Conservation (phyloP, 306 rosid genomes). For the Carpinus fangiana region DNA sequence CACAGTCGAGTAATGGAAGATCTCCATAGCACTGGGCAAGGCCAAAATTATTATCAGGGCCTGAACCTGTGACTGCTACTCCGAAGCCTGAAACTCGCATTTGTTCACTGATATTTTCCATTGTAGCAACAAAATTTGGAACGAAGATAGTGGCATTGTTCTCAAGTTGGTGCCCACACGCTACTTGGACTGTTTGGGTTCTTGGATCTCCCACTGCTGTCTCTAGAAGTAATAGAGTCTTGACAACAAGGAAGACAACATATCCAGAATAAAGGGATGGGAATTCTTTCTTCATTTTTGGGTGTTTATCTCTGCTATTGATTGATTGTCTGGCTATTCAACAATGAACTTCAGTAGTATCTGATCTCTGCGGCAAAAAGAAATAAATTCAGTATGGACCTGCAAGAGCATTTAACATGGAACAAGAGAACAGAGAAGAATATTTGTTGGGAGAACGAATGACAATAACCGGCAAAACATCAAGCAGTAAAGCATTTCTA, state of each 20-base stretch:
- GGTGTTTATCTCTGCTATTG: constrained; percentile 16
- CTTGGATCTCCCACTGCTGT: constrained; percentile 66
- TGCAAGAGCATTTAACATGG: neutral
- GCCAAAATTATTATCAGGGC: constrained; percentile 69
- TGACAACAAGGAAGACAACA: constrained; percentile 32
- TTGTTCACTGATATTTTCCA: constrained; percentile 72
- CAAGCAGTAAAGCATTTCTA: neutral
- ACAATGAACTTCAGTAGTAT: constrained; percentile 14
- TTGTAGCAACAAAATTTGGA: constrained; percentile 71
- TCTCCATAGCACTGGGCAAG: constrained; percentile 94
- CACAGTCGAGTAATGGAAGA: constrained; percentile 78
- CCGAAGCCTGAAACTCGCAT: constrained; percentile 70
- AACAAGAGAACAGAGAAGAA: neutral
- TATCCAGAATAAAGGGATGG: constrained; percentile 18
- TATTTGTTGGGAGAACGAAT: neutral
- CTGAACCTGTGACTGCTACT: constrained; percentile 61
- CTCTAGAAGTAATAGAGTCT: constrained; percentile 32
- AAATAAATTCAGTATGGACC: neutral
- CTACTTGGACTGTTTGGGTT: constrained; percentile 44
- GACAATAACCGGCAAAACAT: neutral
- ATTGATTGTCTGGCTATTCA: constrained; percentile 13
- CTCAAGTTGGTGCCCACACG: constrained; percentile 55
- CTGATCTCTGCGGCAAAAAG: neutral
- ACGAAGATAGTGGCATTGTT: constrained; percentile 56
- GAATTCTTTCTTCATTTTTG: constrained; percentile 42